Evolutionary conservation across 345 rosid genomes (phyloP).

Genomic region (Excoecaria agallocha): DNA sequence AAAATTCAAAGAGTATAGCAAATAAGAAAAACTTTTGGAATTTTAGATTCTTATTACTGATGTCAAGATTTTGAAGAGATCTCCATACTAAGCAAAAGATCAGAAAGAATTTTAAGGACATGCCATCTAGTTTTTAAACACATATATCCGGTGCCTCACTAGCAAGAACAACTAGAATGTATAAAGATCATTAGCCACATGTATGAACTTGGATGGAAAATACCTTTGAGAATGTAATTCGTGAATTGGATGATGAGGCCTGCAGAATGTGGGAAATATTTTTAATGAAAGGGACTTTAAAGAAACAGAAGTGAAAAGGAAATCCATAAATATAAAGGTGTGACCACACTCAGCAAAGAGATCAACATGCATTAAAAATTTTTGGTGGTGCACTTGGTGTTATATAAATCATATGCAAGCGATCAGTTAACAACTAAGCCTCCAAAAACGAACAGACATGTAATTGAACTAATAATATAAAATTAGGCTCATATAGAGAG

Average conservation of each 20-base stretch:
- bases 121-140: not conserved
- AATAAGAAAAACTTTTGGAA: not conserved
- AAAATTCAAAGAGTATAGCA: not conserved
- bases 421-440: not conserved
- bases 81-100: not conserved
- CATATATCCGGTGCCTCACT: not conserved
- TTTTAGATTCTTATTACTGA: not conserved
- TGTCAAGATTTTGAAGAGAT: not conserved
- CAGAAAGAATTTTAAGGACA: not conserved
- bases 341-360: not conserved
- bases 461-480: not conserved
- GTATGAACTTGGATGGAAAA: not conserved
- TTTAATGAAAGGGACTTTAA: not conserved
- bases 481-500: not conserved
- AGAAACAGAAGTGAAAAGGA: not conserved
- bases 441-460: not conserved
- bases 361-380: not conserved
- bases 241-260: constrained; percentile 23
- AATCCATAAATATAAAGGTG: not conserved
- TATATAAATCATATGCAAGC: not conserved
- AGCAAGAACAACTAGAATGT: not conserved
- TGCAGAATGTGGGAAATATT: constrained; percentile 11
- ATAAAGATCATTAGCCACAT: not conserved
- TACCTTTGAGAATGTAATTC: constrained; percentile 28
- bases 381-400: not conserved